These are phyloP conservation scores for Quercus dentata DNA, from an alignment of 306 rosid genomes.

Conservation along the genomic window DNA sequence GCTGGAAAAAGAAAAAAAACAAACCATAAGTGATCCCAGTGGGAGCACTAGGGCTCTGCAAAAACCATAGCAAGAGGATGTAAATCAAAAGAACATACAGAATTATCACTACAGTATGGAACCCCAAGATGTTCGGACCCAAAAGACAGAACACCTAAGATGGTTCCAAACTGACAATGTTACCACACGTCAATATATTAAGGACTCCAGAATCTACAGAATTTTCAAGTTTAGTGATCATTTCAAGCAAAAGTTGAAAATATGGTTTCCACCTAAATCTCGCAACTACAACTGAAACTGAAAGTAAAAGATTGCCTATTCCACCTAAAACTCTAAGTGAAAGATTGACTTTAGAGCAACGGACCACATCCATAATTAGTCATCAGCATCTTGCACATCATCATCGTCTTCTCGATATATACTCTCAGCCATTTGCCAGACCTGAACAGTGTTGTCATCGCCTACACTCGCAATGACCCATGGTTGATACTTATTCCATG, in stretches of 20 bases:
- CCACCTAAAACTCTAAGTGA: neutral
- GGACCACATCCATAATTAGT: neutral
- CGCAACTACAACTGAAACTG: neutral
- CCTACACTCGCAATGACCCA: constrained; percentile 92
- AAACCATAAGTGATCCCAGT: too few relatives aligned
- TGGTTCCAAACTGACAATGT: neutral
- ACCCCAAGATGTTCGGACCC: too few relatives aligned
- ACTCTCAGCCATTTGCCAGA: constrained; percentile 85
- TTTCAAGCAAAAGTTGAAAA: neutral
- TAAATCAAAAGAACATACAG: neutral
- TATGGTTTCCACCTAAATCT: neutral
- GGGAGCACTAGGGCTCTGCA: neutral
- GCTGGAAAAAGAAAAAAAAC: too few relatives aligned
- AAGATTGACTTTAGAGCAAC: neutral
- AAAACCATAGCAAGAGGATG: neutral
- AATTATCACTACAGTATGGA: neutral
- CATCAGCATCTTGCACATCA: constrained; percentile 18
- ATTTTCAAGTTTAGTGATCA: neutral
- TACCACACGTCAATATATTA: neutral
- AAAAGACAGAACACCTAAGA: neutral
- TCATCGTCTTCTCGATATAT: constrained; percentile 56
- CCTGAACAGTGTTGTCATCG: constrained; percentile 80
- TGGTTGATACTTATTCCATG: constrained; percentile 77
- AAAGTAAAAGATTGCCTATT: neutral
- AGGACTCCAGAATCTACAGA: neutral